phyloP scores from a whole-genome alignment of 176 grass and related monocot genomes.

The Cenchrus americanus region DNA sequence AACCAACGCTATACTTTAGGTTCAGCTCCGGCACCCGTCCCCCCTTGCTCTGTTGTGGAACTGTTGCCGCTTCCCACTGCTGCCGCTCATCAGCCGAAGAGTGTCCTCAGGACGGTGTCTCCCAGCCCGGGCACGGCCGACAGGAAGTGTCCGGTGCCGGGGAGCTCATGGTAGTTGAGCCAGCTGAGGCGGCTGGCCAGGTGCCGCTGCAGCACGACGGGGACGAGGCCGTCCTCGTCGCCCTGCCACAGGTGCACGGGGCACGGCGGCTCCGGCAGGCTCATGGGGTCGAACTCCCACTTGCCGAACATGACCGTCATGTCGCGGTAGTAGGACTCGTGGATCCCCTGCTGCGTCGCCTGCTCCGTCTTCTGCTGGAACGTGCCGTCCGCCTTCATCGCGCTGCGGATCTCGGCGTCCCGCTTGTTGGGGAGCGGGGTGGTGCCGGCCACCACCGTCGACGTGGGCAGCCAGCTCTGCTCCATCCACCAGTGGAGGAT shows the following conservation, averaged over 20 bases:
- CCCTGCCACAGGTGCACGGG: conserved; percentile 84
- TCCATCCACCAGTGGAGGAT: conserved; percentile 91
- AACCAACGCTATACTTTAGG: conserved; percentile 16
- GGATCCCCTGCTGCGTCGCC: conserved; percentile 76
- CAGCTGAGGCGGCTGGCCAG: conserved; percentile 54
- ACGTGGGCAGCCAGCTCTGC: conserved; percentile 74
- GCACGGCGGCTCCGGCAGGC: conserved; percentile 51
- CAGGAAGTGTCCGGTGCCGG: conserved; percentile 62
- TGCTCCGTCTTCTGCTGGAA: conserved; percentile 55
- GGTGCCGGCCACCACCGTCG: conserved; percentile 65
- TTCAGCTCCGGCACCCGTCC: conserved; percentile 8
- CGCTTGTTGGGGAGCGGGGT: conserved; percentile 60
- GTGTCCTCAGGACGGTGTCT: conserved; percentile 65
- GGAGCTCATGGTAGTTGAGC: conserved; percentile 75
- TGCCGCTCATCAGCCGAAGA: conserved; percentile 38
- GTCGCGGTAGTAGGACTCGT: conserved; percentile 81
- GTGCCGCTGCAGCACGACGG: conserved; percentile 63
- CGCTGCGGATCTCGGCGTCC: conserved; percentile 46
- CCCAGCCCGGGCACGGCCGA: conserved; percentile 44
- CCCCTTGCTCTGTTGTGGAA: background rate
- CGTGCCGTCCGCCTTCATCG: conserved; percentile 15
- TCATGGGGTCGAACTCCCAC: conserved; percentile 89
- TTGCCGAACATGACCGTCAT: conserved; percentile 87
- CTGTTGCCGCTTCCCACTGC: background rate
- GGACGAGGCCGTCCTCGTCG: conserved; percentile 79